Conservation (phyloP, 768 basidiomycete genomes). For the Gloeostereum incarnatum region DNA sequence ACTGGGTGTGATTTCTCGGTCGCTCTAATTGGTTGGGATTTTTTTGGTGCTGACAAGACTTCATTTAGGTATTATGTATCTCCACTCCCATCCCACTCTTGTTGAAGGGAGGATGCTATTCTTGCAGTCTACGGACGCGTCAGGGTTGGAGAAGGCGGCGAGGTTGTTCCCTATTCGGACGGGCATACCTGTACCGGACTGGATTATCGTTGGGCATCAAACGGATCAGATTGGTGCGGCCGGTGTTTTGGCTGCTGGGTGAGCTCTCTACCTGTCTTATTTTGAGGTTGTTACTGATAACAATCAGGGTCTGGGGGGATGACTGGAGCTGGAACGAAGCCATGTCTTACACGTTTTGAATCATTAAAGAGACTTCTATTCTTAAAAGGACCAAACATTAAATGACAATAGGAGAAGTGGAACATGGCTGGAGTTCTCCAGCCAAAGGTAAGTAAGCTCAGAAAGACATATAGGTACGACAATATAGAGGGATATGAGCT, state of each 20-base stretch:
- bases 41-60: not conserved
- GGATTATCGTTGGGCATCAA: slow-evolving; percentile 51
- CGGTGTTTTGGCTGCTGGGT: slow-evolving; percentile 77
- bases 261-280: slow-evolving; percentile 14
- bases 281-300: not conserved
- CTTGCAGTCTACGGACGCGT: slow-evolving; percentile 44
- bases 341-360: slow-evolving; percentile 39
- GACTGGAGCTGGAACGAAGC: slow-evolving; percentile 37
- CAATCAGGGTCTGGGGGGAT: slow-evolving; percentile 18
- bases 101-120: slow-evolving; percentile 34
- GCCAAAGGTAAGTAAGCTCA: too few species aligned
- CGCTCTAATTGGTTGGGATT: not conserved
- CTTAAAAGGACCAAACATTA: too few species aligned
- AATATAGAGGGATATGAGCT: too few species aligned
- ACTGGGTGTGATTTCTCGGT: slow-evolving; percentile 1
- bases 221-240: slow-evolving; percentile 57
- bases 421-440: too few species aligned
- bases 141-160: slow-evolving; percentile 56
- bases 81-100: slow-evolving; percentile 52
- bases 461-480: too few species aligned
- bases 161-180: slow-evolving; percentile 83
- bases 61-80: slow-evolving; percentile 42
- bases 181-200: slow-evolving; percentile 68
- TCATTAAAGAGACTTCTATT: too few species aligned
- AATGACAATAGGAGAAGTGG: too few species aligned